Evolutionary conservation across 2,329 filamentous ascomycete species (phyloP).

Genomic region (Saccharata proteae): DNA sequence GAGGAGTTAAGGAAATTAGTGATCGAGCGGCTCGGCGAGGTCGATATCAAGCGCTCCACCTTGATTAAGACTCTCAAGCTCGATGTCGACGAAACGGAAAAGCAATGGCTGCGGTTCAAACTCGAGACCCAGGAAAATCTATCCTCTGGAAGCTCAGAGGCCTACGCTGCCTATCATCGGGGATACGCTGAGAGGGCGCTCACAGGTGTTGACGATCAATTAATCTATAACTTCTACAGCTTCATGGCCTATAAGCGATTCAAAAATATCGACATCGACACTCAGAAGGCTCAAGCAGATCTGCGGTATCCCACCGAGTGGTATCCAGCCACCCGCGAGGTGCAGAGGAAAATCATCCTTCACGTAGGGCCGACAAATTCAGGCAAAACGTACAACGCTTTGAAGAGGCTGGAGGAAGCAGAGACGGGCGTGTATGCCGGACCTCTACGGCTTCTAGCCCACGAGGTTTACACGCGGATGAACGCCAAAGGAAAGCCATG

Average conservation of each 20-base stretch:
- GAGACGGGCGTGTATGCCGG: conserved; percentile 79
- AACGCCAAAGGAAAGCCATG: conserved; percentile 64
- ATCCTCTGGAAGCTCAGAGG: no score
- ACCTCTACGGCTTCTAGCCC: conserved; percentile 74
- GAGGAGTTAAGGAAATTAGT: no score
- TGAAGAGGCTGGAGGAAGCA: conserved; percentile 70
- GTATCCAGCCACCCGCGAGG: conserved; percentile 70
- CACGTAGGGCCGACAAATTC: conserved; percentile 97
- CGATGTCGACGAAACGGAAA: no score
- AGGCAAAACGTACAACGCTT: conserved; percentile 90
- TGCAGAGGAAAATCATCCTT: conserved; percentile 75
- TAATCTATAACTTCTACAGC: conserved; percentile 55
- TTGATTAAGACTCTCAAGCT: no score
- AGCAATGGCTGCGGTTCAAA: no score
- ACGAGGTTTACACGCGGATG: conserved; percentile 88
- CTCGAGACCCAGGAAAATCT: no score
- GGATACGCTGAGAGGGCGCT: conserved; percentile 10
- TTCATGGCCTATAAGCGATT: conserved; percentile 20
- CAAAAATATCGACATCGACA: conserved; percentile 23
- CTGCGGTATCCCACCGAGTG: conserved; percentile 83
- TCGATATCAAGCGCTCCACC: no score
- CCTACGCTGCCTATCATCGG: no score
- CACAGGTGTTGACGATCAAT: conserved; percentile 40
- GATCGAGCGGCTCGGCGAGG: no score
- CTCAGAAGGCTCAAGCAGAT: conserved; percentile 50